These are phyloP conservation scores for Tardiomyces blankii DNA, from an alignment of 1,139 yeast genomes.

Conservation along the genomic window DNA sequence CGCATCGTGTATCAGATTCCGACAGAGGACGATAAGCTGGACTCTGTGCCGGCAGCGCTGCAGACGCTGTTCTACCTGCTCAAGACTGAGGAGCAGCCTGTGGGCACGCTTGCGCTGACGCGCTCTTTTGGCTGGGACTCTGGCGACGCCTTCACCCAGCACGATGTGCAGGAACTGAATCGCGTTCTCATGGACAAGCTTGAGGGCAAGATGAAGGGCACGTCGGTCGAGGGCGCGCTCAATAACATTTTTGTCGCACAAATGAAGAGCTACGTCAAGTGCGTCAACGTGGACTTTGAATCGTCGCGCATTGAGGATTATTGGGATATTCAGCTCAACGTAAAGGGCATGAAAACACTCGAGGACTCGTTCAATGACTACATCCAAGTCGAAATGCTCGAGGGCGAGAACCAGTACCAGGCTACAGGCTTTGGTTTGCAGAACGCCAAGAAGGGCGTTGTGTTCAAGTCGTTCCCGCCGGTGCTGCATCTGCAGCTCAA, in stretches of 20 bases:
- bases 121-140: slow-evolving; percentile 96
- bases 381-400: slow-evolving; percentile 76
- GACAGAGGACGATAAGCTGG: slow-evolving; percentile 45
- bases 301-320: slow-evolving; percentile 88
- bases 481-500: slow-evolving; percentile 87
- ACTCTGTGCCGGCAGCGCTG: slow-evolving; percentile 64
- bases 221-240: slow-evolving; percentile 67
- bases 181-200: slow-evolving; percentile 91
- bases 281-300: slow-evolving; percentile 92
- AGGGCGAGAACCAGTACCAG: slow-evolving; percentile 92
- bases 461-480: slow-evolving; percentile 82
- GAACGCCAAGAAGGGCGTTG: slow-evolving; percentile 95
- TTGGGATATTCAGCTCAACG: slow-evolving; percentile 97
- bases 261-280: slow-evolving; percentile 89
- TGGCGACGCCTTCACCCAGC: slow-evolving; percentile 93
- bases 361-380: slow-evolving; percentile 75
- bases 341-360: slow-evolving; percentile 65
- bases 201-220: slow-evolving; percentile 86
- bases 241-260: slow-evolving; percentile 88
- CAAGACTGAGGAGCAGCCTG: slow-evolving; percentile 60
- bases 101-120: slow-evolving; percentile 79
- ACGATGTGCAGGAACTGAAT: slow-evolving; percentile 93
- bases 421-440: slow-evolving; percentile 91
- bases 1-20: slow-evolving; percentile 85
- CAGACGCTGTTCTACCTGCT: slow-evolving; percentile 80